Base-by-base conservation (phyloP, 2,329 filamentous ascomycete genomes). In the Monosporascus sp. region DNA sequence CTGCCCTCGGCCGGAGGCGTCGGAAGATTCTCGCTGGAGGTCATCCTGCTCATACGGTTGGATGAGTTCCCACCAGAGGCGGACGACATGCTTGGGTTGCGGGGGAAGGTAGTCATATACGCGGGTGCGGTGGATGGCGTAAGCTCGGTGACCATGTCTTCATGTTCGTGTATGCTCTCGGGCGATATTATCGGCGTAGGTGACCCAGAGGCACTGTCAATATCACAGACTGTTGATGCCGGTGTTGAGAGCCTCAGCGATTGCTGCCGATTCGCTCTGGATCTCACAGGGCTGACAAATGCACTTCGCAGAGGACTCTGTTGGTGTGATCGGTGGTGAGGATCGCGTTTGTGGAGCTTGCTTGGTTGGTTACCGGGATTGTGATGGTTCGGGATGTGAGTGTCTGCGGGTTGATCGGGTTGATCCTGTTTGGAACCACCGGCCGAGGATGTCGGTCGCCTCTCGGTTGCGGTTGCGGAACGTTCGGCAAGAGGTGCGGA, bases 11-110 rank as follows among this genome's bases (percentile, higher is more conserved):
- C 70, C 24, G 72, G 72, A 52, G 70, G 71, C 22, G 72, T 69
- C 3, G 70, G 71, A 25, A 64, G 57, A 27, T 61, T 56, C 42
- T 82, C 79, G 63, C 72, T 75, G 34, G 77, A 78, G 46, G 73
- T 70, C 71, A 78, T 75, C 45, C 74, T 76, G 56, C 72, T 72
- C 48, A 68, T 68, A 53, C 73, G 74, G 51, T 70, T 64, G n/a
- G 72, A 68, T 25, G 51, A 51, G 7, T 72, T 70, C 57, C 67
- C 68, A 51, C 70, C 73, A 55, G 77, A 76, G 49, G 70, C 70
- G 55, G 76, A 75, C 49, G 76, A 78, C 53, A 76, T 60, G 62
- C 73, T 77, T 50, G 77, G 74, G 65, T 71, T 67, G 60, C 75
- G 73, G 57, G 68, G 57, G 54, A 68, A 68, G 53, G 65, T 50